Evolutionary conservation across 1,284 basidiomycete genomes (phyloP), one percentile per base, ranked within the genome.

Genomic region (Inonotus hispidus): DNA sequence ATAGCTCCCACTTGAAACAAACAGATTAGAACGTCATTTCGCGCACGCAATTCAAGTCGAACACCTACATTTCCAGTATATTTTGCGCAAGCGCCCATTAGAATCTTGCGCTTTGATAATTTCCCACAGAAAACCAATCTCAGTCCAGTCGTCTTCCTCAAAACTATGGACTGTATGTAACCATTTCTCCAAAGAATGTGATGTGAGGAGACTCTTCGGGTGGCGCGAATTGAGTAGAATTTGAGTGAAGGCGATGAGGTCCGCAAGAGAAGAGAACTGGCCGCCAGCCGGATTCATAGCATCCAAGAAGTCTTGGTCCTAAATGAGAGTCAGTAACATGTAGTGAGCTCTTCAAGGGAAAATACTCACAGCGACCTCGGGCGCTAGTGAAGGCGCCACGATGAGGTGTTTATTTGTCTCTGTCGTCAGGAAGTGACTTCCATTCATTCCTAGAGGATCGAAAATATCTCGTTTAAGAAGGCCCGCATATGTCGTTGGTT

Each of bases 181-280:
- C 38, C 38, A 39, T 39, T 39, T n/a, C n/a, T n/a, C n/a, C 13
- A 39, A 13, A 11, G 38, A 13, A 39, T 39, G n/a, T 39, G 38
- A n/a, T 39, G 13, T 11, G 11, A 39, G 11, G n/a, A 39, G 38
- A 13, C 13, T n/a, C 11, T n/a, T n/a, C 11, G 38, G 38, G 3
- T n/a, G 5, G 3, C 38, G 11, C 38, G 38, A n/a, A n/a, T 39
- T n/a, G 7, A 39, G 11, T n/a, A 39, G 7, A 11, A n/a, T 39
- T 39, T 39, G 38, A 13, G n/a, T 0, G 39, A 80, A 53, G 10
- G 67, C 74, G 21, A 70, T 67, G 3, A 80, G 68, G 62, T 82
- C 81, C 1, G 72, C 68, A 10, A 82, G 69, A 0, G 80, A 80
- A 61, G 75, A 74, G 66, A 77, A 79, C 65, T 83, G 81, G 1